phyloP scores from a whole-genome alignment of 768 basidiomycete genomes.

The Tylopilus balloui region DNA sequence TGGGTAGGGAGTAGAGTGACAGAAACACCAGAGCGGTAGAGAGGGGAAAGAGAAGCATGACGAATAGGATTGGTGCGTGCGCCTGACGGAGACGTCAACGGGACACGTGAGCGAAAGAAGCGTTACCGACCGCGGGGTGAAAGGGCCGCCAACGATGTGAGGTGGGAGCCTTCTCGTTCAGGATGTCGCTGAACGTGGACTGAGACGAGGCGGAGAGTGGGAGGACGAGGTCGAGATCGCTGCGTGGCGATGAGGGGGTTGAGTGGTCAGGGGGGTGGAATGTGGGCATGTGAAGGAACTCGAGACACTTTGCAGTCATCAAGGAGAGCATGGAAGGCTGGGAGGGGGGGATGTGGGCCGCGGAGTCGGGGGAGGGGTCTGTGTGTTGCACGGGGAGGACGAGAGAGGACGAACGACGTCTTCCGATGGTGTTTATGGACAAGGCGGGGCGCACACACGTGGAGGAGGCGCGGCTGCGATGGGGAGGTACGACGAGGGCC shows the following conservation, averaged over 20 bases:
- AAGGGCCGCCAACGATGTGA: slow-evolving; percentile 30
- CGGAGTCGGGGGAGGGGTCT: slow-evolving; percentile 2
- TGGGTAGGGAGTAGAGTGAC: slow-evolving; percentile 53
- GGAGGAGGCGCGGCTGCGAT: slow-evolving; percentile 56
- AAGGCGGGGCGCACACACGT: slow-evolving; percentile 51
- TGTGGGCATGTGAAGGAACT: slow-evolving; percentile 47
- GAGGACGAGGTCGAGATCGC: slow-evolving; percentile 44
- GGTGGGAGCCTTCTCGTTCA: slow-evolving; percentile 36
- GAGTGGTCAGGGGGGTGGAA: slow-evolving; percentile 40
- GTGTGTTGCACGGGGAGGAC: slow-evolving; percentile 32
- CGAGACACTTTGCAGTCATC: slow-evolving; percentile 47
- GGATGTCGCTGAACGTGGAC: slow-evolving; percentile 42
- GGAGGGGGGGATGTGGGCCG: slow-evolving; percentile 1
- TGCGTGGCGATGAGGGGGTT: slow-evolving; percentile 42
- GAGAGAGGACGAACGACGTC: slow-evolving; percentile 49
- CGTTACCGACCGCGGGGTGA: slow-evolving; percentile 34
- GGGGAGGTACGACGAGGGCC: slow-evolving; percentile 35
- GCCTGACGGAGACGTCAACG: slow-evolving; percentile 32
- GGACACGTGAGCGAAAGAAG: slow-evolving; percentile 1
- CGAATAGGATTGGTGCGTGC: slow-evolving; percentile 63
- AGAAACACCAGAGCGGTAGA: slow-evolving; percentile 52
- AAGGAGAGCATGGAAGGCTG: slow-evolving; percentile 48
- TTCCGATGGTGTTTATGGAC: slow-evolving; percentile 49
- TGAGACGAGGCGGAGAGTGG: slow-evolving; percentile 52
- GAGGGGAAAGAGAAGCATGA: slow-evolving; percentile 64